These are phyloP conservation scores for Thermochaetoides thermophila DNA, from an alignment of 495 filamentous ascomycete species.

Conservation along the genomic window DNA sequence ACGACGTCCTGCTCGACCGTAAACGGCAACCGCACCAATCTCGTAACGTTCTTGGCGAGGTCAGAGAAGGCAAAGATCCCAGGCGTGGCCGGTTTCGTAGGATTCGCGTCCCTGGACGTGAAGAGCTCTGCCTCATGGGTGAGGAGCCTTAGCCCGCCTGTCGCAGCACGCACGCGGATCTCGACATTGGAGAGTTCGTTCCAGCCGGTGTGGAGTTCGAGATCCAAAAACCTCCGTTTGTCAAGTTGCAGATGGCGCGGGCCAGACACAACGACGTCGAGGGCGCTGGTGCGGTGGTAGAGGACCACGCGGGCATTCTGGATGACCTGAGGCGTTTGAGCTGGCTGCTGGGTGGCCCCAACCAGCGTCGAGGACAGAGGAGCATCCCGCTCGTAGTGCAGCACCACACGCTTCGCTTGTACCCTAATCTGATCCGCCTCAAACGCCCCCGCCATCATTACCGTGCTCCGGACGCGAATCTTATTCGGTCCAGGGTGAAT, in stretches of 20 bases:
- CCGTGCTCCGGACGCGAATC: slow-evolving; percentile 35
- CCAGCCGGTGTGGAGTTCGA: slow-evolving; percentile 59
- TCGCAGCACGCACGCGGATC: slow-evolving; percentile 62
- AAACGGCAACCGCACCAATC: slow-evolving; percentile 61
- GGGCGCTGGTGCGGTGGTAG: slow-evolving; percentile 32
- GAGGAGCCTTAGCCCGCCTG: slow-evolving; percentile 74
- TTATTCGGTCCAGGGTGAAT: slow-evolving; percentile 41
- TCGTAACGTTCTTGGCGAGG: slow-evolving; percentile 33
- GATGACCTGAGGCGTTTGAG: slow-evolving; percentile 28
- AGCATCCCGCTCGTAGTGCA: slow-evolving; percentile 43
- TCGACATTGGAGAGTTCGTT: slow-evolving; percentile 57
- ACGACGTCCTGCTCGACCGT: slow-evolving; percentile 65
- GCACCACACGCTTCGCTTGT: slow-evolving; percentile 49
- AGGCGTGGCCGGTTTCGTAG: no score
- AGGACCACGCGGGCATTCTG: slow-evolving; percentile 29
- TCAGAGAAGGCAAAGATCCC: slow-evolving; percentile 52
- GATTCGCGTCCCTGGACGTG: no score
- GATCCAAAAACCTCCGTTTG: slow-evolving; percentile 55
- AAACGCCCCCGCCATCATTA: slow-evolving; percentile 60
- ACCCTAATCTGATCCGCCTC: slow-evolving; percentile 60
- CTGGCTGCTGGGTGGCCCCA: slow-evolving; percentile 20
- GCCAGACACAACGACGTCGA: slow-evolving; percentile 30
- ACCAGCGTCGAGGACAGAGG: neutral
- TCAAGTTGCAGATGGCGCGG: slow-evolving; percentile 58
- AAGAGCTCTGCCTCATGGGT: slow-evolving; percentile 52